Conservation (phyloP, 2,329 filamentous ascomycete genomes). For the Paradendryphiella salina region DNA sequence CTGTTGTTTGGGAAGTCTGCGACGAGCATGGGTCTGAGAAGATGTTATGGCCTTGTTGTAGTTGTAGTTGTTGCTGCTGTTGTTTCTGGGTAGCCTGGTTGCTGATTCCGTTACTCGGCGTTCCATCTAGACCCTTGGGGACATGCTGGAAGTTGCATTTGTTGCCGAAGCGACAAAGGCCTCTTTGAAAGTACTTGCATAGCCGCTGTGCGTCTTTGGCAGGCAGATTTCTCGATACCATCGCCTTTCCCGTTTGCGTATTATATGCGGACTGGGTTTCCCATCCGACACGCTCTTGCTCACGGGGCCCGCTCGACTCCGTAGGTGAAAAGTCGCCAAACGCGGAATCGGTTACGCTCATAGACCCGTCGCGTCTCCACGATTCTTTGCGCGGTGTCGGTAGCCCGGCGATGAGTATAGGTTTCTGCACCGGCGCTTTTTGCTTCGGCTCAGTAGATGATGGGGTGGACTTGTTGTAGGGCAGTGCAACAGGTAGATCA, state of each 20-base stretch:
- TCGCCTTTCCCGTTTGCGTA: not conserved
- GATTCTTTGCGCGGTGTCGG: slow-evolving; percentile 10
- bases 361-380: slow-evolving; percentile 13
- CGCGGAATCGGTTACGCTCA: slow-evolving; percentile 7
- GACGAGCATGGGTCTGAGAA: not conserved
- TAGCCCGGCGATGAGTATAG: not conserved
- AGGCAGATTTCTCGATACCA: not conserved
- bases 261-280: slow-evolving; percentile 3
- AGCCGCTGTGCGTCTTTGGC: not conserved
- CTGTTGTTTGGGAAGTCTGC: not conserved
- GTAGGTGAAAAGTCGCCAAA: slow-evolving; percentile 2
- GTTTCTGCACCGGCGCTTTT: slow-evolving; percentile 8
- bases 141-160: slow-evolving; percentile 30
- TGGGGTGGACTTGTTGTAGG: slow-evolving; percentile 8
- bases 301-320: slow-evolving; percentile 11
- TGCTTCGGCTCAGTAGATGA: slow-evolving; percentile 3
- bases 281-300: slow-evolving; percentile 8
- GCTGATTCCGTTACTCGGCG: too few relatives aligned
- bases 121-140: not conserved
- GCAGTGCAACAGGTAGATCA: slow-evolving; percentile 10
- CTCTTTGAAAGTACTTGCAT: slow-evolving; percentile 36
- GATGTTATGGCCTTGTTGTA: not conserved
- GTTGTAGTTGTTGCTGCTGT: not conserved
- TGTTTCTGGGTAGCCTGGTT: not conserved
- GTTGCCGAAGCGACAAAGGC: slow-evolving; percentile 28